A percentile compares a stretch with the other conserved stretches of the same genome.
Conservation (phyloP, 768 basidiomycete species). For the Termitomyces sp. region DNA sequence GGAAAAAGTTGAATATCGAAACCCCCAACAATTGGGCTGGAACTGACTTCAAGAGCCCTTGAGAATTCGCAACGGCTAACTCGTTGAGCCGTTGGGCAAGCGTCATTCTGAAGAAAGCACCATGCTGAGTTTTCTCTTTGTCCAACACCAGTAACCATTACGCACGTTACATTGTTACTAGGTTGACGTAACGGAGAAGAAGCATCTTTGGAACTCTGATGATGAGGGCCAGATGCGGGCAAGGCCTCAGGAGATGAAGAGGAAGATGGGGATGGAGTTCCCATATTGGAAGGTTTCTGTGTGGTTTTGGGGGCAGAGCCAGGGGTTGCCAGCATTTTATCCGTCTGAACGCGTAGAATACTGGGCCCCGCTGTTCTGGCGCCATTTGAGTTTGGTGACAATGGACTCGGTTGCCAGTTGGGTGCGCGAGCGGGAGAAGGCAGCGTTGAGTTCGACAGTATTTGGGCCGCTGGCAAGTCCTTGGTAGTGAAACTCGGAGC, state of each 20-base stretch:
- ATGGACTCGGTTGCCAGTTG: slow-evolving; percentile 20
- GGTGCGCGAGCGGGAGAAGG: slow-evolving; percentile 14
- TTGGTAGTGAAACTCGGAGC: slow-evolving; percentile 26
- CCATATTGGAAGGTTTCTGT: slow-evolving; percentile 6
- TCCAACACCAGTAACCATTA: slow-evolving; percentile 13
- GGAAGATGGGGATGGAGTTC: slow-evolving; percentile 12
- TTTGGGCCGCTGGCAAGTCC: slow-evolving; percentile 31
- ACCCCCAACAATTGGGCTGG: neutral
- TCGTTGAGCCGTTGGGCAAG: slow-evolving; percentile 81
- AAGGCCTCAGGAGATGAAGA: slow-evolving; percentile 15
- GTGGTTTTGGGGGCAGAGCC: slow-evolving; percentile 16
- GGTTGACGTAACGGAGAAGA: slow-evolving; percentile 28
- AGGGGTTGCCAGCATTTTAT: slow-evolving; percentile 20
- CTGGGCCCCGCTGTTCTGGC: slow-evolving; percentile 20
- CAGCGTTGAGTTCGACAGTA: slow-evolving; percentile 29
- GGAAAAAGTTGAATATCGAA: neutral
- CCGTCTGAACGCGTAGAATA: slow-evolving; percentile 21
- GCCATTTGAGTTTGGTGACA: slow-evolving; percentile 17
- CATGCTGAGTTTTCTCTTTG: neutral
- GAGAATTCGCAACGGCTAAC: slow-evolving; percentile 73
- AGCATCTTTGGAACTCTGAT: slow-evolving; percentile 19
- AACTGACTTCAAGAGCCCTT: slow-evolving; percentile 72
- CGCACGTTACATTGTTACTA: slow-evolving; percentile 56
- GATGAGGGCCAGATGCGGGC: slow-evolving; percentile 18
- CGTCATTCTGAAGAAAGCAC: slow-evolving; percentile 47